Evolutionary conservation across 441 rosid species (phyloP), one percentile per base, ranked within the genome.

Genomic region (Lepidium campestre): DNA sequence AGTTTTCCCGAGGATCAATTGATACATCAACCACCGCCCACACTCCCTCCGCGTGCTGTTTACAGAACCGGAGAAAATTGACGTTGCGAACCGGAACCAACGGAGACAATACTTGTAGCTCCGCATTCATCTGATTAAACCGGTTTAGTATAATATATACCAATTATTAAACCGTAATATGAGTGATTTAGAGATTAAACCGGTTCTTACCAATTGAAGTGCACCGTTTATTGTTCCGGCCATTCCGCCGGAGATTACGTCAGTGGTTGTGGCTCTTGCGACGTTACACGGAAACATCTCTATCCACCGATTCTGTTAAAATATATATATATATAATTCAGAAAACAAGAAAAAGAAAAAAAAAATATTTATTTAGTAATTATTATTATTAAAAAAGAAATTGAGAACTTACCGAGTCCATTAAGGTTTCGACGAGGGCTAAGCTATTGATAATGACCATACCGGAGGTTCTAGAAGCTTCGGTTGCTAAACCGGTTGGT

Each of bases 1-100:
- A 36, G 37, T 81, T 25, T 52, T 89, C 95, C 31, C 86, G 71
- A 73, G 73, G 48, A 60, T 88, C 92, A 4, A 89, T 70, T 0
- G 99, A 91, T 10, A 91, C 90, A 65, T 94, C 99, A 2, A 86
- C 99, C 65, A 94, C 97, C 0, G 93, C 97, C 99, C 99, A 91
- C 31, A 85, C 78, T 4, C 96, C 96, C 55, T 89, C 96, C 3
- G 93, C 89, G 23, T 83, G 95, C 65, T 94, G 96, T 82, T 89
- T 94, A 78, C 96, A 87, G 47, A 84, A 94, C 47, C 99, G 82
- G 45, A 94, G 85, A 68, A 94, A 91, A 60, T 77, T 86, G 10
- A 89, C 89, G 63, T 85, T 86, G 1, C 99, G 83, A 56, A 88
- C 91, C 13, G 99, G 97, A 22, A 94, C 99, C 78, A 91, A 74